These are phyloP conservation scores for Bjerkandera adusta DNA, from an alignment of 1,284 basidiomycete genomes.

Conservation along the genomic window DNA sequence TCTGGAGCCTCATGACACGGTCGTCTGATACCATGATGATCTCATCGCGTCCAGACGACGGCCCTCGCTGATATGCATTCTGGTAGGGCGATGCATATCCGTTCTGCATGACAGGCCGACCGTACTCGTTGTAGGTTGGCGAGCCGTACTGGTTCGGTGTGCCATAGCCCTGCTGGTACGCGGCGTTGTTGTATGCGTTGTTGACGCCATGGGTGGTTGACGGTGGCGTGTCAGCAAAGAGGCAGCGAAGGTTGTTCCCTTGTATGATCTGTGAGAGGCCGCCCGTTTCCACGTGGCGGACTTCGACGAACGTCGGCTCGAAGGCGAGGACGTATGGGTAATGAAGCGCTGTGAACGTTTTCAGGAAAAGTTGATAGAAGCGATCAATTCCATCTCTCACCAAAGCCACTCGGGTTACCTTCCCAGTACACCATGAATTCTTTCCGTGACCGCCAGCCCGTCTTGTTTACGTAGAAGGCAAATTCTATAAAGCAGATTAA, in stretches of 20 bases:
- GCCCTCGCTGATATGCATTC: conserved; percentile 36
- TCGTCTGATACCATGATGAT: conserved; percentile 81
- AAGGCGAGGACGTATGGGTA: conserved; percentile 98
- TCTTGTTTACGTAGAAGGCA: conserved; percentile 98
- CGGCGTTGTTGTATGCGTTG: conserved; percentile 30
- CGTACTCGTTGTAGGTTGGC: conserved; percentile 14
- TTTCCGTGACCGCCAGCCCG: conserved; percentile 86
- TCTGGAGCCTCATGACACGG: conserved; percentile 66
- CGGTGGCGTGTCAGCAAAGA: conserved; percentile 94
- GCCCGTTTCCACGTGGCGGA: conserved; percentile 94
- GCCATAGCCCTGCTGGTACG: conserved; percentile 30
- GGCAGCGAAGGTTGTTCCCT: conserved; percentile 81
- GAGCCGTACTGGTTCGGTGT: conserved; percentile 38
- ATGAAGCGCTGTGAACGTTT: conserved; percentile 69
- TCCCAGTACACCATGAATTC: conserved; percentile 98
- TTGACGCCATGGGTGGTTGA: conserved; percentile 59
- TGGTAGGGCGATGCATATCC: conserved; percentile 41
- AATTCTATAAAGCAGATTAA: conserved; percentile 65
- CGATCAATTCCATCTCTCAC: no score
- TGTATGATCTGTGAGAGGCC: conserved; percentile 94
- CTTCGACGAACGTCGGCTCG: conserved; percentile 95
- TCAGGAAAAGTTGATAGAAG: conserved; percentile 14
- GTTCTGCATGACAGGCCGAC: conserved; percentile 33
- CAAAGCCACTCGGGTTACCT: conserved; percentile 90
- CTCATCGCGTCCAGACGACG: conserved; percentile 60